A percentile compares a stretch with the other conserved stretches of the same genome.
These are phyloP conservation scores for Garcia nutans DNA, from an alignment of 345 rosid species.

Conservation along the genomic window DNA sequence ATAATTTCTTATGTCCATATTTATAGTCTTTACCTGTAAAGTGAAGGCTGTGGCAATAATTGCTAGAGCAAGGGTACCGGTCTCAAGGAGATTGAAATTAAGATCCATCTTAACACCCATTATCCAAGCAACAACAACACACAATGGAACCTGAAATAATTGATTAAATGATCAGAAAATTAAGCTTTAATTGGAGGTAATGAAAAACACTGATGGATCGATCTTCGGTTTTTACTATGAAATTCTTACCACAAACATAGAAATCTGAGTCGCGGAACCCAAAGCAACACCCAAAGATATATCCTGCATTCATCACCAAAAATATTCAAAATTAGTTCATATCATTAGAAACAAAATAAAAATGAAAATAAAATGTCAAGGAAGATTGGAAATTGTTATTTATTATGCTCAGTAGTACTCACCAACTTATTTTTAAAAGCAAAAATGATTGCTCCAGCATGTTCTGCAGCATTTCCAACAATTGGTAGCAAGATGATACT, in stretches of 20 bases:
- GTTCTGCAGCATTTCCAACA: slow-evolving; percentile 95
- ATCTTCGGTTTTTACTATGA: background rate
- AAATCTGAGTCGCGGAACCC: slow-evolving; percentile 86
- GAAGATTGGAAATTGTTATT: background rate
- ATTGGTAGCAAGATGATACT: slow-evolving; percentile 87
- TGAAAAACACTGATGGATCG: too few relatives aligned
- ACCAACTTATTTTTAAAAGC: slow-evolving; percentile 92
- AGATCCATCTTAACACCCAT: slow-evolving; percentile 83
- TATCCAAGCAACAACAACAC: slow-evolving; percentile 69
- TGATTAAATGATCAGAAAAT: background rate
- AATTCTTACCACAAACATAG: slow-evolving; percentile 70
- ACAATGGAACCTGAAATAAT: slow-evolving; percentile 58
- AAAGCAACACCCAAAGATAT: slow-evolving; percentile 82
- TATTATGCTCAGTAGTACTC: slow-evolving; percentile 14
- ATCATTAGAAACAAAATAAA: background rate
- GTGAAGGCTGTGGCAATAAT: slow-evolving; percentile 69
- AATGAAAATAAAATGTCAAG: too few relatives aligned
- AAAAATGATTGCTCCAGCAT: slow-evolving; percentile 89
- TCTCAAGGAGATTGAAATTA: slow-evolving; percentile 73
- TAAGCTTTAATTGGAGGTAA: background rate
- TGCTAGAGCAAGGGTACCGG: slow-evolving; percentile 69
- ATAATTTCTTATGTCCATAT: background rate
- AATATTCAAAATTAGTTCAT: background rate
- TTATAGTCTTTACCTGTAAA: slow-evolving; percentile 51
- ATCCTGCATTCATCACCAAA: slow-evolving; percentile 44